Conservation (phyloP, 495 filamentous ascomycete genomes). For the Neurospora africana region DNA sequence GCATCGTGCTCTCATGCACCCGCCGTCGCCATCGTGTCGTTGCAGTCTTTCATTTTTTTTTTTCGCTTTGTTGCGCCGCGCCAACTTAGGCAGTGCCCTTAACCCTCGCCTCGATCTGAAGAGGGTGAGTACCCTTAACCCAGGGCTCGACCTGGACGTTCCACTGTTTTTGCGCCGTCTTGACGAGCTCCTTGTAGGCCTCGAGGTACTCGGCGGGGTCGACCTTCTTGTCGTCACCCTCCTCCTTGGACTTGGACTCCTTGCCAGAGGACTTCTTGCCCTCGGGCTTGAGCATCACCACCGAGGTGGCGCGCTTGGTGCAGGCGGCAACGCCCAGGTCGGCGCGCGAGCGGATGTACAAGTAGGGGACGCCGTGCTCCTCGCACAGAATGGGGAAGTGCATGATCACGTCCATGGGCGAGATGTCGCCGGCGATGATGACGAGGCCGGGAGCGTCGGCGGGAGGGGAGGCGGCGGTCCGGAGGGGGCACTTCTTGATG, state of each 20-base stretch:
- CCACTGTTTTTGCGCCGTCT: constrained; percentile 62
- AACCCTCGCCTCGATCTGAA: constrained; percentile 11
- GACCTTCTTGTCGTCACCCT: constrained; percentile 29
- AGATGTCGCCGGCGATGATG: constrained; percentile 92
- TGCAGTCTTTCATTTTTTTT: background rate
- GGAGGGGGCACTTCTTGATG: constrained; percentile 72
- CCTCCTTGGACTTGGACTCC: constrained; percentile 27
- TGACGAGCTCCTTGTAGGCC: constrained; percentile 60
- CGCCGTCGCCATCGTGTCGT: background rate
- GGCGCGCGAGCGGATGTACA: constrained; percentile 78
- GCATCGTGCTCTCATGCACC: background rate
- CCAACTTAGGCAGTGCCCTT: background rate
- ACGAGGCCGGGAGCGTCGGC: constrained; percentile 59
- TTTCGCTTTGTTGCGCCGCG: background rate
- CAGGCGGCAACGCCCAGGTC: constrained; percentile 84
- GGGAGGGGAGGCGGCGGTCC: constrained; percentile 39
- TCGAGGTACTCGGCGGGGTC: constrained; percentile 59
- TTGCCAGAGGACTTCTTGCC: constrained; percentile 47
- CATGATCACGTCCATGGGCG: constrained; percentile 92
- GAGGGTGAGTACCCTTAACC: constrained; percentile 22
- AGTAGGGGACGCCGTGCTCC: constrained; percentile 88
- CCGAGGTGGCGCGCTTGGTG: constrained; percentile 92
- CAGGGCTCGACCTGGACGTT: constrained; percentile 20
- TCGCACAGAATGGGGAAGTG: constrained; percentile 97
- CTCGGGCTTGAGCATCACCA: constrained; percentile 66